phyloP scores from a whole-genome alignment of 495 filamentous ascomycete genomes.

The Lasiosphaeria ovina region DNA sequence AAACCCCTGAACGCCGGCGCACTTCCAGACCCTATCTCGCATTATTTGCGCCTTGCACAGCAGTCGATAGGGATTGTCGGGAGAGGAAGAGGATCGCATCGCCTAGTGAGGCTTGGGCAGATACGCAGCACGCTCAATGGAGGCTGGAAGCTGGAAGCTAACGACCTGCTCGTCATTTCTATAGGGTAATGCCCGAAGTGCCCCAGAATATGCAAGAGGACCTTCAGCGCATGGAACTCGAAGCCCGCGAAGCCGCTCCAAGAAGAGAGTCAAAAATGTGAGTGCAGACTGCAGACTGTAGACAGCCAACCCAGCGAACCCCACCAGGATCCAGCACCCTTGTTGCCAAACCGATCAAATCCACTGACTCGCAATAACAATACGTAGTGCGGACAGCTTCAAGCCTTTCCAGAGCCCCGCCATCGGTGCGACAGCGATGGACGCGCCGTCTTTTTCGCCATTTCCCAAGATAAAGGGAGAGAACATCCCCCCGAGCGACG shows the following conservation, averaged over 20 bases:
- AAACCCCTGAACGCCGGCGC: too few species aligned
- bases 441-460: constrained; percentile 80
- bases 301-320: neutral
- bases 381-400: constrained; percentile 35
- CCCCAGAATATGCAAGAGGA: constrained; percentile 84
- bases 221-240: constrained; percentile 82
- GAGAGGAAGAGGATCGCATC: neutral
- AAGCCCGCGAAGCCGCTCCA: constrained; percentile 55
- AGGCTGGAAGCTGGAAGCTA: constrained; percentile 18
- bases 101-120: constrained; percentile 15
- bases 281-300: too few species aligned
- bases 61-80: neutral
- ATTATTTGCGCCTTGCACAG: neutral
- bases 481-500: constrained; percentile 91
- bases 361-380: constrained; percentile 16
- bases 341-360: constrained; percentile 1
- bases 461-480: constrained; percentile 85
- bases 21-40: neutral
- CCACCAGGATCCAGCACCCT: constrained; percentile 5
- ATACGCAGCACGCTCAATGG: constrained; percentile 8
- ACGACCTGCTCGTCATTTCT: constrained; percentile 19
- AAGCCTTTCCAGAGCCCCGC: constrained; percentile 43
- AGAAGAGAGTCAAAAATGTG: constrained; percentile 18
- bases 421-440: constrained; percentile 33
- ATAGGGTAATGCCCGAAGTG: constrained; percentile 59